phyloP scores from a whole-genome alignment of 345 rosid species.

The Ceriops zippeliana region DNA sequence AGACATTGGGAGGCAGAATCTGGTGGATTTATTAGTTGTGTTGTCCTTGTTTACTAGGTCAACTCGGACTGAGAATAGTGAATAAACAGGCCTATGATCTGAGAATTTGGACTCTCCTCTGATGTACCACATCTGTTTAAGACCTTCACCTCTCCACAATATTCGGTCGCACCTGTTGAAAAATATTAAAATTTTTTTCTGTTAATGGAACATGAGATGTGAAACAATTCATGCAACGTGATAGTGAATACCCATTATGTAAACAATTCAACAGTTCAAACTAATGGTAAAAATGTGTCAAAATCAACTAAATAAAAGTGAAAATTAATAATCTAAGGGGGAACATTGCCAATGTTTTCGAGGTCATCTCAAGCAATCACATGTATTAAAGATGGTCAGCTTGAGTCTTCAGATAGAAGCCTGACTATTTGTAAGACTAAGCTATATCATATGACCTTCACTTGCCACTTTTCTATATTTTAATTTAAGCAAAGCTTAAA shows the following conservation, averaged over 20 bases:
- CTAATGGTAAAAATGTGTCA: no score
- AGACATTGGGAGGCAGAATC: constrained; percentile 29
- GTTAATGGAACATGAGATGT: neutral
- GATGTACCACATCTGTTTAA: constrained; percentile 63
- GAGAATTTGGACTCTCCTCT: constrained; percentile 94
- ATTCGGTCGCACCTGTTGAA: constrained; percentile 83
- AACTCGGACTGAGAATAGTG: constrained; percentile 63
- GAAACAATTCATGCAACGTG: neutral
- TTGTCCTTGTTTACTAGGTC: constrained; percentile 18
- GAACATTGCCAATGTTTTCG: neutral
- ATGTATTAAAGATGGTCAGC: constrained; percentile 4
- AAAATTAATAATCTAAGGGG: no score
- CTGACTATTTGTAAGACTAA: neutral
- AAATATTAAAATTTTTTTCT: no score
- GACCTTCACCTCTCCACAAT: constrained; percentile 84
- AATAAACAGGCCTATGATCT: constrained; percentile 90
- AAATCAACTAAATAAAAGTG: no score
- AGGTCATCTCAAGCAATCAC: neutral
- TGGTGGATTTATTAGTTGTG: constrained; percentile 9
- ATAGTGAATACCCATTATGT: neutral
- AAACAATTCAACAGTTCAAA: no score
- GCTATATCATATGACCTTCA: no score
- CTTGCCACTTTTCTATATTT: no score
- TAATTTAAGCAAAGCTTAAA: no score
- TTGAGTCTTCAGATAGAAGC: neutral